Base-by-base conservation (phyloP, 805 yeast genomes). In the Starmerella floricola region DNA sequence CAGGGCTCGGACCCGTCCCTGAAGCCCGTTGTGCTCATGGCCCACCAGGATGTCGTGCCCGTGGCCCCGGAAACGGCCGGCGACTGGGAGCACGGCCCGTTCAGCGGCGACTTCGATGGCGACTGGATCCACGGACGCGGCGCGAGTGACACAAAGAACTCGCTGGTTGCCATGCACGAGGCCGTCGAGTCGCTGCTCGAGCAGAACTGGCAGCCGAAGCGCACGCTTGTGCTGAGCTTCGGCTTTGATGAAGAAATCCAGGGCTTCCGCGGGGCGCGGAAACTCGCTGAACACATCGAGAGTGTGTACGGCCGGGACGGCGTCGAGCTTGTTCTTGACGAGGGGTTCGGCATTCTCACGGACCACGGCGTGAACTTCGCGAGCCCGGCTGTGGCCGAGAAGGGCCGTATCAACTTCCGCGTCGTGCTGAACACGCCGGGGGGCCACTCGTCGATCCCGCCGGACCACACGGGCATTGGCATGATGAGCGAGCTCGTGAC, bases 401-500 rank as follows among this genome's bases (percentile, higher is more conserved):
- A 76, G 59, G 83, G 83, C 10, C 68, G 68, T 44, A 56, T 76
- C 24, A 76, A 76, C 50, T 53, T 69, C 6, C 45, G 52, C 19
- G 63, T 78, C 36, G 66, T 68, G 10, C 61, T 81, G 38, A 62
- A 62, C 30, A 76, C 83, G 26, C 73, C 76, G 15, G 93, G 93
- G 34, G 93, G 93, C 4, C 93, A 82, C 57, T 75, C 88, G 1
- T 78, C 87, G 8, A 59, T 71, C 28, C 93, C 93, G 11, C 88
- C 88, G 5, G 79, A 73, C 42, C 91, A 83, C 55, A 82, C 93
- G 10, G 71, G 81, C 2, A 80, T 84, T 61, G 94, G 91, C 13
- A 71, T 82, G 27, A 65, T 78, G 40, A 67, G 83, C 2, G 75
- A 78, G 42, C 65, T 83, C 44, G 67, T 76, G 11, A 59, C 65